phyloP scores from a whole-genome alignment of 2,329 filamentous ascomycete species.

The Pyrenophora tritici-repentis region DNA sequence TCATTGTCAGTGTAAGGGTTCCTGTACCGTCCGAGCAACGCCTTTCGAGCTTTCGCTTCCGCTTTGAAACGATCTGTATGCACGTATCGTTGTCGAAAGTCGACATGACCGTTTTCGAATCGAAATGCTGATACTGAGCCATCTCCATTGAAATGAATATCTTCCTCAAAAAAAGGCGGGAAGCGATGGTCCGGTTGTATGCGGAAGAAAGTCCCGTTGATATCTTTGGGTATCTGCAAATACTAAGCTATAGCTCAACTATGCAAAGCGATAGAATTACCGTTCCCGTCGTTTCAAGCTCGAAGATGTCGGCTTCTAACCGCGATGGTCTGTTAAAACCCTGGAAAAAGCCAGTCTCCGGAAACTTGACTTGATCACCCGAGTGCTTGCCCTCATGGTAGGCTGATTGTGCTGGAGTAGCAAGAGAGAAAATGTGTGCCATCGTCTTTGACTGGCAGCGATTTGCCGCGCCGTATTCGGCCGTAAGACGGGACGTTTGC shows the following conservation, averaged over 20 bases:
- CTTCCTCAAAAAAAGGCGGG: conserved; percentile 61
- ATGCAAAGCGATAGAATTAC: conserved; percentile 2
- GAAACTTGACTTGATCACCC: conserved; percentile 40
- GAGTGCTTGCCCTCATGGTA: conserved; percentile 32
- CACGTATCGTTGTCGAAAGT: conserved; percentile 52
- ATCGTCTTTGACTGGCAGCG: conserved; percentile 10
- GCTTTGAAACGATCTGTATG: conserved; percentile 50
- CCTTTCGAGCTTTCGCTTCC: conserved; percentile 45
- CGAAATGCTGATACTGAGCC: conserved; percentile 51
- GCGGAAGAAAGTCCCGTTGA: conserved; percentile 53
- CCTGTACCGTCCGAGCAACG: conserved; percentile 61
- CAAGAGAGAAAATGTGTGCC: conserved; percentile 44
- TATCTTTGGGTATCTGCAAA: conserved; percentile 47
- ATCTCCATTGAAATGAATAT: conserved; percentile 57
- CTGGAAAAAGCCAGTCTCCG: conserved; percentile 42
- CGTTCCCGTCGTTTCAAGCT: conserved; percentile 47
- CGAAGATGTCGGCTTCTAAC: conserved; percentile 48
- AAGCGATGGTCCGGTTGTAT: conserved; percentile 56
- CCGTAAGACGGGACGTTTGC: too few species aligned
- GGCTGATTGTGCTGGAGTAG: conserved; percentile 27
- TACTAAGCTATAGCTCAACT: not conserved
- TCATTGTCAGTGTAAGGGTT: conserved; percentile 64
- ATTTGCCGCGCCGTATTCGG: too few species aligned
- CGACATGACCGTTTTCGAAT: conserved; percentile 50
- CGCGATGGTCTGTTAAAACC: conserved; percentile 50